Evolutionary conservation across 345 rosid genomes (phyloP).

Genomic region (Acer negundo): DNA sequence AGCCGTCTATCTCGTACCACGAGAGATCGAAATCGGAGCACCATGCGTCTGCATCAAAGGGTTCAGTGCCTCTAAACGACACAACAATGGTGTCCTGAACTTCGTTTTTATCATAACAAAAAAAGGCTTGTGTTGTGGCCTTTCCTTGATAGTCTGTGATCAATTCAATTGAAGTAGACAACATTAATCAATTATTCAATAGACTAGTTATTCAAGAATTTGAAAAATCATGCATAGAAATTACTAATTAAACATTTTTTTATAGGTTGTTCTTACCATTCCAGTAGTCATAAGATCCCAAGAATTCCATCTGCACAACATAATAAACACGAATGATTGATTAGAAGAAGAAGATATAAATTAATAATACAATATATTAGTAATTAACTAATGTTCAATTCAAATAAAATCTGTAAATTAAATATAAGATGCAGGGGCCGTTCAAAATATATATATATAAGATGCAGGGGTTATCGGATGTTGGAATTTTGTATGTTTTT

Average conservation of each 20-base stretch:
- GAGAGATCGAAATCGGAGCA: conserved; percentile 71
- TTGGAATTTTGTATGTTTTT: too few species aligned
- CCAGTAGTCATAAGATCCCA: conserved; percentile 67
- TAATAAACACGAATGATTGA: not conserved
- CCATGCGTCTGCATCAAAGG: conserved; percentile 69
- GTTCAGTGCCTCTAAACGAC: conserved; percentile 71
- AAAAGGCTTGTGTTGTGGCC: conserved; percentile 58
- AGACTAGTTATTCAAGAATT: not conserved
- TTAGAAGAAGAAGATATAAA: not conserved
- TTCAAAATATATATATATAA: not conserved
- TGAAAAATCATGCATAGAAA: not conserved
- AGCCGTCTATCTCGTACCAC: conserved; percentile 59
- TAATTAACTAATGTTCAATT: not conserved
- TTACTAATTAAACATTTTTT: not conserved
- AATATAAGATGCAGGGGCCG: not conserved
- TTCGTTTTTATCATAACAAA: conserved; percentile 41
- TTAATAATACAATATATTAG: not conserved
- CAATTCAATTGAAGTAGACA: not conserved
- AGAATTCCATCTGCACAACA: conserved; percentile 55
- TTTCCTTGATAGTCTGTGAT: conserved; percentile 52
- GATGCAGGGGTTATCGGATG: not conserved
- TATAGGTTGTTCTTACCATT: conserved; percentile 46
- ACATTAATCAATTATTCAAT: too few species aligned
- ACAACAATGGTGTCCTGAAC: conserved; percentile 50
- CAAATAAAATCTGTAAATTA: too few species aligned